Percentiles rank a stretch among this genome's conserved stretches.
Conservation (phyloP, 2,329 filamentous ascomycete species). For the Arthroderma sp. region DNA sequence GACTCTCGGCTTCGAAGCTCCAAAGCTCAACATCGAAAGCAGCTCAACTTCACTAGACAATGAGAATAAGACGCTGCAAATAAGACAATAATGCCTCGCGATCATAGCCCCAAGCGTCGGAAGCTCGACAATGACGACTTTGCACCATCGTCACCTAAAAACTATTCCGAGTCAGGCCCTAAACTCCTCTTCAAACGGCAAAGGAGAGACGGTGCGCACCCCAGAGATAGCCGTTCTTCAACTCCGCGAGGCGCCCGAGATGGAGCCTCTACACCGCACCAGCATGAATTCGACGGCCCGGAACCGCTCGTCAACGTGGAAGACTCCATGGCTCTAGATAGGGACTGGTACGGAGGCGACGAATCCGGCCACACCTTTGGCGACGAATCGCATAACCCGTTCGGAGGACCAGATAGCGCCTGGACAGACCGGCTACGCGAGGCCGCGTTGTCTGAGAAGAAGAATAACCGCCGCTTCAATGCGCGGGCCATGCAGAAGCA, state of each 20-base stretch:
- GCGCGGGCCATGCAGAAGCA: slow-evolving; percentile 72
- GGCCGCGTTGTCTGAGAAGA: slow-evolving; percentile 63
- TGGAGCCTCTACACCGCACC: slow-evolving; percentile 29
- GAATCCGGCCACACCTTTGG: slow-evolving; percentile 76
- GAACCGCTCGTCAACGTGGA: slow-evolving; percentile 51
- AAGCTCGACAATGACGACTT: slow-evolving; percentile 54
- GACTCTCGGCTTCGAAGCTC: too few relatives aligned
- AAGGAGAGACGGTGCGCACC: slow-evolving; percentile 4
- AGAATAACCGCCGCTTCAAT: slow-evolving; percentile 56
- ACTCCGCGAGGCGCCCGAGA: slow-evolving; percentile 19
- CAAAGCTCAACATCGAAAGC: too few relatives aligned
- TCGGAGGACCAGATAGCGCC: slow-evolving; percentile 59
- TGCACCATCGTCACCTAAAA: slow-evolving; percentile 35
- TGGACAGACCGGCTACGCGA: slow-evolving; percentile 66
- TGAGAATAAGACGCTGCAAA: too few relatives aligned
- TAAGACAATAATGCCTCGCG: slow-evolving; percentile 22
- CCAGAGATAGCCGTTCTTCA: slow-evolving; percentile 16
- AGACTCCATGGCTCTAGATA: slow-evolving; percentile 63
- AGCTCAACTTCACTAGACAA: too few relatives aligned
- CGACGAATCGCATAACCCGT: slow-evolving; percentile 86
- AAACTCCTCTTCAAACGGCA: slow-evolving; percentile 10
- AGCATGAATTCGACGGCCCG: slow-evolving; percentile 47
- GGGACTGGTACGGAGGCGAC: slow-evolving; percentile 86
- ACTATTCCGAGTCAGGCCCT: slow-evolving; percentile 26
- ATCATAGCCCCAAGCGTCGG: slow-evolving; percentile 49